Base-by-base conservation (phyloP, 2,329 filamentous ascomycete genomes). In the Fusarium sublunatum region DNA sequence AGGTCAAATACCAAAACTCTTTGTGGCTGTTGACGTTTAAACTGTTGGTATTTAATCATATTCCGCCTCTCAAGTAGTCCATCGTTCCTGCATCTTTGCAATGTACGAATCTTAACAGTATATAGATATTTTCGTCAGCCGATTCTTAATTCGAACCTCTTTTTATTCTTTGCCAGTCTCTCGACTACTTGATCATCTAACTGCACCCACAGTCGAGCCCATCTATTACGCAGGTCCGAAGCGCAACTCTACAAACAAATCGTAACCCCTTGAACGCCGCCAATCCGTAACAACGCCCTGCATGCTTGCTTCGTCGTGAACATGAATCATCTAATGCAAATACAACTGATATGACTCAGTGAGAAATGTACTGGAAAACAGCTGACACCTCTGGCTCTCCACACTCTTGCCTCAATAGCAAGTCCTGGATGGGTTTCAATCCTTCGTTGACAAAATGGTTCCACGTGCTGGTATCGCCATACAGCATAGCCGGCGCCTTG, bases 401-500 rank as follows among this genome's bases (percentile, higher is more conserved):
- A 55, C 85, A 86, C 78, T 99, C 95, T 76, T 98, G 95, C 65
- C 94, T 85, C 44, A 99, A 80, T 72, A 99, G 74, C 73, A 97
- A 77, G 79, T 99, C 95, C 76, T 99, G 94, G 57, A 99, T 99
- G 58, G 86, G 84, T 64, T 87, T 85, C 72, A 99, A 77, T 1
- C 87, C 89, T 4, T 88, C 86, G 70, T 97, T 97, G 39, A 90
- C 86, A 78, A 97, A 96, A 76, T 99, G 95, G 72, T 99, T 99
- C 95, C 95, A 99, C n/a, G 92, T 94, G 77, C 93, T 98, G 22
- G 95, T 98, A 73, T 99, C 95, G 48, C 95, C 95, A 73, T 99
- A 99, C 58, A 99, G 80, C 89, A 98, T 94, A 2, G 95, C 95
- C 5, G 91, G 91, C 2, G 94, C 92, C 76, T 97, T 98, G 72